phyloP scores from a whole-genome alignment of 1,284 basidiomycete species.

The Coniferiporia sulphurascens region DNA sequence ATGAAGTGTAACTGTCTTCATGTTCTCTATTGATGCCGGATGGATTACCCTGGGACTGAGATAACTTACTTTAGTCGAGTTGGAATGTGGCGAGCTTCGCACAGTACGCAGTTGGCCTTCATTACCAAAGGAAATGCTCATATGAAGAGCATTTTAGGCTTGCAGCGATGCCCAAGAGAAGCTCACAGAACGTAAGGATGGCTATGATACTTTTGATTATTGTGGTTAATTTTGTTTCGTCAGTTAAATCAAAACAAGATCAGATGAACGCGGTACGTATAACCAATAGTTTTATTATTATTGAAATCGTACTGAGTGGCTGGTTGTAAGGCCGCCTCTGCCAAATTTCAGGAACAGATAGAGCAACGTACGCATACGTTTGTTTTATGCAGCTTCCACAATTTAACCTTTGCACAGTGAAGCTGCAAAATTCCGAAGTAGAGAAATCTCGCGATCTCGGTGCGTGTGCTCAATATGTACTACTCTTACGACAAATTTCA shows the following conservation, averaged over 20 bases:
- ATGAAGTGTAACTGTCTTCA: neutral
- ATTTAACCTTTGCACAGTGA: neutral
- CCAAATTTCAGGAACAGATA: neutral
- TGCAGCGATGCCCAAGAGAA: conserved; percentile 2
- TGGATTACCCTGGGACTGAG: neutral
- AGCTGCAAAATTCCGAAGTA: neutral
- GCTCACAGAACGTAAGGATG: conserved; percentile 1
- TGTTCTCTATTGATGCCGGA: neutral
- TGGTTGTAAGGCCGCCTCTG: neutral
- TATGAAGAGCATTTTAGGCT: neutral
- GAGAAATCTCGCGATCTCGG: neutral
- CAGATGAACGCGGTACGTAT: neutral
- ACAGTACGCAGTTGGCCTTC: too few species aligned
- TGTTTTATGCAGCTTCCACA: neutral
- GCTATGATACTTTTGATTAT: neutral
- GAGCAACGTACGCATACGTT: conserved; percentile 1
- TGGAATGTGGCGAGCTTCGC: too few species aligned
- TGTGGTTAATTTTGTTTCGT: neutral
- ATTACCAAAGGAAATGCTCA: too few species aligned
- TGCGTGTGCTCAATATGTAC: neutral
- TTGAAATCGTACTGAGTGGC: neutral
- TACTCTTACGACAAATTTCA: too few species aligned
- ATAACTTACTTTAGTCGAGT: too few species aligned
- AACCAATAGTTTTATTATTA: neutral
- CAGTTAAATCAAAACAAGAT: conserved; percentile 1